Evolutionary conservation across 177 flowering plant genomes (phyloP), one percentile per base, ranked within the genome.

Genomic region (Tripterygium wilfordii): DNA sequence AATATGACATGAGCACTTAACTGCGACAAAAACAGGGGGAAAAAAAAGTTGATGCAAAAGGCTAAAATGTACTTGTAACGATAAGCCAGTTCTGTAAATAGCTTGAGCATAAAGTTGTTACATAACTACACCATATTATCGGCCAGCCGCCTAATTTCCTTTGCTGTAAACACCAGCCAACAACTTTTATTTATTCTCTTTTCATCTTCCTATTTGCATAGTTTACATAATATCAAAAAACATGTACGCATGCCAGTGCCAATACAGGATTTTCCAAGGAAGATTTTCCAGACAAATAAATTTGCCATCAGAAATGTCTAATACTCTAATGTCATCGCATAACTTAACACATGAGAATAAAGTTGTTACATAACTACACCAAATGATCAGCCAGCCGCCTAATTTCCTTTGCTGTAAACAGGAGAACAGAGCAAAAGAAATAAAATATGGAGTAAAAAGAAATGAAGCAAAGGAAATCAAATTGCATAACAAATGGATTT

Each of bases 61-160:
- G 26, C 42, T 18, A 25, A 50, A 48, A 61, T 33, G 64, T 42
- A 94, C 99, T 79, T 89, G 80, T 85, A 89, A 63, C 96, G 45
- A n/a, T 42, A 42, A 42, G 45, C 45, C 29, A 42, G 16, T 42
- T 42, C 45, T 23, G 45, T 85, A 56, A 89, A 94, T 45, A 94
- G 70, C 75, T 87, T 87, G 77, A 89, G 97, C 51, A 85, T 45
- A 49, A 85, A 92, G 67, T 81, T 92, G 71, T 87, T 85, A 24
- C 92, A 96, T 20, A 85, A 85, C 55, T 75, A 73, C 29, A 91
- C 95, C 96, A 91, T 88, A 37, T 79, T 74, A 68, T 91, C 96
- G 36, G 98, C 98, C 33, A 88, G 68, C 28, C 92, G 64, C 16
- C 92, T 62, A 48, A 88, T 51, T 61, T 91, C 98, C 51, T 88